Evolutionary conservation across 2,329 filamentous ascomycete genomes (phyloP), one percentile per base, ranked within the genome.

Genomic region (Aspergillus versicolor): DNA sequence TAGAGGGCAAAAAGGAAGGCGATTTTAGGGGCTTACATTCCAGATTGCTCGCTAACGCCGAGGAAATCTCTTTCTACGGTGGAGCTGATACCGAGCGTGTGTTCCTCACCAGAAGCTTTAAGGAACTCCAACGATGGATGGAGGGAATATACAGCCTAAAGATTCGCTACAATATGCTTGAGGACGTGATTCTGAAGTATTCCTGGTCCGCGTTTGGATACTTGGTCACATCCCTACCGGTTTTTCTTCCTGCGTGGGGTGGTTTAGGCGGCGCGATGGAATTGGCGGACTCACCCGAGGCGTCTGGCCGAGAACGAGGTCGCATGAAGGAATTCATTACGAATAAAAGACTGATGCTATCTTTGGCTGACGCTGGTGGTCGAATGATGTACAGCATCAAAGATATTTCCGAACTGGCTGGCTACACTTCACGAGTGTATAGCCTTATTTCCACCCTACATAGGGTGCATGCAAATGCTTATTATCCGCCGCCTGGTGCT

Each of bases 301-400:
- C 64, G 5, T 63, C 68, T 19, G 67, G 70, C 40, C 84, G 89
- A 27, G 91, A 96, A 73, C 85, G 90, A 46, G 87, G 88, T 56
- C 90, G 95, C 41, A 99, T 97, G 91, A 94, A 95, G 77, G 91
- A 96, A 34, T 99, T 99, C 76, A 97, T 99, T 75, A 99, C 94
- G 12, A 99, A 99, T 78, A 97, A 99, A 75, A 87, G 94, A 4
- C 87, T 99, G 40, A 97, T 99, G 94, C 84, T 99, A 32, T 97
- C 93, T 15, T 84, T 99, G 38, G 94, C 94, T 9, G 94, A 99
- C 75, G 94, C 94, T 2, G 94, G 94, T 58, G 93, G 93, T 24
- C 85, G 94, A 46, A 97, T 99, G 91, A 99, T 99, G 94, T 99
- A 99, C 79, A 94, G 90, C 61, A 96, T 99, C 80, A 99, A 99